Evolutionary conservation across 208 protist species (phyloP).

Genomic region (Angomonas ambiguus): DNA sequence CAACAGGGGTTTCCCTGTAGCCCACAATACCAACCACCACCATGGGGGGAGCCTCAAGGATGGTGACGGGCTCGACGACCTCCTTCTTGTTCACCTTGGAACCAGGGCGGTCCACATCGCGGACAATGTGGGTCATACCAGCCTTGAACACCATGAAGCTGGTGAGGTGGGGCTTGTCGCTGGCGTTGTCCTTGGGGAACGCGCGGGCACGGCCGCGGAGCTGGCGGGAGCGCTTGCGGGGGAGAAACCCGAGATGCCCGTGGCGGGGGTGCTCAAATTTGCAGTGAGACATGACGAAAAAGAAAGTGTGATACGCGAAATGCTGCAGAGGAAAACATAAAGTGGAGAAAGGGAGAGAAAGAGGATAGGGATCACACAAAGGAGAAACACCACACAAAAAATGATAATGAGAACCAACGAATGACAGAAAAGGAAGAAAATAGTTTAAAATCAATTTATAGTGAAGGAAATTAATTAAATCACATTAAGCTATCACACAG

Average conservation of each 20-base stretch:
- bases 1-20: constrained; percentile 96
- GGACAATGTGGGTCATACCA: constrained; percentile 99
- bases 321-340: neutral
- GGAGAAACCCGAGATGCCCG: constrained; percentile 98
- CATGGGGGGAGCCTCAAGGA: constrained; percentile 98
- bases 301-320: neutral
- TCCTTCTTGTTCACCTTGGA: constrained; percentile 98
- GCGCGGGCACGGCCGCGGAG: constrained; percentile 90
- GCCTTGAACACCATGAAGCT: constrained; percentile 99
- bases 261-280: constrained; percentile 98
- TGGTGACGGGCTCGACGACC: constrained; percentile 98
- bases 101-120: constrained; percentile 95
- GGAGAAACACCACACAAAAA: neutral
- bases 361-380: neutral
- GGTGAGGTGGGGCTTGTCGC: constrained; percentile 95
- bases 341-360: neutral
- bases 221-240: constrained; percentile 93
- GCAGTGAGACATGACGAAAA: constrained; percentile 84
- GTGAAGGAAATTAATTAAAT: no score
- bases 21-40: constrained; percentile 98
- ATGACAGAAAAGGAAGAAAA: no score
- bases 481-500: neutral
- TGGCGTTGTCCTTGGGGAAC: constrained; percentile 96
- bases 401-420: no score
- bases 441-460: no score